Evolutionary conservation across 1,139 yeast species (phyloP).

Genomic region (Saccharomyces pastorianus): DNA sequence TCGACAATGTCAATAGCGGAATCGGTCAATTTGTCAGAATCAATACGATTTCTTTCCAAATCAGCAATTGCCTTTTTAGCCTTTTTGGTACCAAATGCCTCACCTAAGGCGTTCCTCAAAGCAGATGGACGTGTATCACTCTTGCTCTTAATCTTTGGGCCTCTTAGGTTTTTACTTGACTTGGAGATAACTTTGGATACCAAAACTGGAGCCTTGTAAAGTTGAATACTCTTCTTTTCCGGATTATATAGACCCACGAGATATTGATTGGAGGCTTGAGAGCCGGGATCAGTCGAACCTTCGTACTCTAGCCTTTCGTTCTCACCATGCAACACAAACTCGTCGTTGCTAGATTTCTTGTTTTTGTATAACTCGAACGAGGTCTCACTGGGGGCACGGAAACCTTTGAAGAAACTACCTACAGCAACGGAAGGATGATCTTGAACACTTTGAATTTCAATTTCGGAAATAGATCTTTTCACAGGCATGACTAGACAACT

Average conservation of each 20-base stretch:
- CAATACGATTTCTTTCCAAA: constrained; percentile 75
- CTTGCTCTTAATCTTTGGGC: constrained; percentile 53
- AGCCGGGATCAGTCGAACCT: constrained; percentile 40
- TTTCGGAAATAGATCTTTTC: constrained; percentile 18
- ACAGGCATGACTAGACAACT: constrained; percentile 9
- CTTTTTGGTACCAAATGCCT: constrained; percentile 93
- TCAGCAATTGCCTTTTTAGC: constrained; percentile 87
- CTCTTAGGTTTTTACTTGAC: constrained; percentile 43
- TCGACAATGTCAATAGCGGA: constrained; percentile 77
- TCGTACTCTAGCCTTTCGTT: constrained; percentile 63
- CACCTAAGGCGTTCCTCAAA: constrained; percentile 80
- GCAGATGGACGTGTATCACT: constrained; percentile 44
- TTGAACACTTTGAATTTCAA: constrained; percentile 19
- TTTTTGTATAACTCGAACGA: constrained; percentile 57
- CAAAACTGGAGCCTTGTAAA: constrained; percentile 53
- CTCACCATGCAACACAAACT: constrained; percentile 66
- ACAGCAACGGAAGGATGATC: constrained; percentile 34
- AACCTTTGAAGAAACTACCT: constrained; percentile 63
- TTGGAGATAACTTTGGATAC: constrained; percentile 49
- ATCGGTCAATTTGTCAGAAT: constrained; percentile 67
- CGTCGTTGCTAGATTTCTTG: constrained; percentile 35
- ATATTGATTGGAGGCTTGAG: constrained; percentile 38
- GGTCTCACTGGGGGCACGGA: constrained; percentile 51
- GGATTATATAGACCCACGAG: constrained; percentile 69
- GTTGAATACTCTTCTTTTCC: constrained; percentile 46